Conservation (phyloP, 495 filamentous ascomycete species). For the Polyplosphaeria fusca region DNA sequence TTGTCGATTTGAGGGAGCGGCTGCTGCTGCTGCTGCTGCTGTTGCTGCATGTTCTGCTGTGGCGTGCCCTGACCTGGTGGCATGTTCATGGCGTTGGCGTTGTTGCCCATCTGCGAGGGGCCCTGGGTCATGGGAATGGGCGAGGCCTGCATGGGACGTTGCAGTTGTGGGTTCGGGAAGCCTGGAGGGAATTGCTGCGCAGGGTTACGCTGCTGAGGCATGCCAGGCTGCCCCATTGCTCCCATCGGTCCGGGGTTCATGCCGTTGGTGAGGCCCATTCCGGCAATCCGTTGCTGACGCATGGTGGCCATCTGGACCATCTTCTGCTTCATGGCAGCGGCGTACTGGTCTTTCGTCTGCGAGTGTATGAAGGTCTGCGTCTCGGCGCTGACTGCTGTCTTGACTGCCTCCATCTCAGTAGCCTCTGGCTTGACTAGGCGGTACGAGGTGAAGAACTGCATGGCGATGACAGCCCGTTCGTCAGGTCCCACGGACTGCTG, state of each 20-base stretch:
- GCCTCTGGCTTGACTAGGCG: slow-evolving; percentile 20
- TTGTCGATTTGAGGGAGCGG: slow-evolving; percentile 31
- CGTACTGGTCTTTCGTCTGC: slow-evolving; percentile 10
- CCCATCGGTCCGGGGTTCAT: slow-evolving; percentile 20
- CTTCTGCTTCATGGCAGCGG: neutral
- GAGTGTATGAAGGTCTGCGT: neutral
- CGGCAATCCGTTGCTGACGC: slow-evolving; percentile 10
- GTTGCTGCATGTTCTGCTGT: slow-evolving; percentile 28
- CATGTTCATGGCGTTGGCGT: slow-evolving; percentile 37
- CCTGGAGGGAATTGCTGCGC: slow-evolving; percentile 42
- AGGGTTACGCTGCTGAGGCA: slow-evolving; percentile 11
- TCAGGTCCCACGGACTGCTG: slow-evolving; percentile 15
- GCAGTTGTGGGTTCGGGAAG: slow-evolving; percentile 53
- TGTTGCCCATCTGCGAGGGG: slow-evolving; percentile 42
- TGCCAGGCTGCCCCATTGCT: slow-evolving; percentile 18
- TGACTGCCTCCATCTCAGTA: neutral
- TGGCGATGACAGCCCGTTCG: slow-evolving; percentile 11
- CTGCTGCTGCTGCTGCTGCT: slow-evolving; percentile 9
- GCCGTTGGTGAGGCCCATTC: slow-evolving; percentile 6
- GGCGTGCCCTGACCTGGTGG: slow-evolving; percentile 38
- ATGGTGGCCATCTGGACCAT: slow-evolving; percentile 12
- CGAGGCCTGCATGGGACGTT: slow-evolving; percentile 52
- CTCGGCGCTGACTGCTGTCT: slow-evolving; percentile 6
- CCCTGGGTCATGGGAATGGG: slow-evolving; percentile 48
- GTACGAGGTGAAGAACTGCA: slow-evolving; percentile 14